Conservation (phyloP, 768 basidiomycete species). For the Lactarius hatsudake region DNA sequence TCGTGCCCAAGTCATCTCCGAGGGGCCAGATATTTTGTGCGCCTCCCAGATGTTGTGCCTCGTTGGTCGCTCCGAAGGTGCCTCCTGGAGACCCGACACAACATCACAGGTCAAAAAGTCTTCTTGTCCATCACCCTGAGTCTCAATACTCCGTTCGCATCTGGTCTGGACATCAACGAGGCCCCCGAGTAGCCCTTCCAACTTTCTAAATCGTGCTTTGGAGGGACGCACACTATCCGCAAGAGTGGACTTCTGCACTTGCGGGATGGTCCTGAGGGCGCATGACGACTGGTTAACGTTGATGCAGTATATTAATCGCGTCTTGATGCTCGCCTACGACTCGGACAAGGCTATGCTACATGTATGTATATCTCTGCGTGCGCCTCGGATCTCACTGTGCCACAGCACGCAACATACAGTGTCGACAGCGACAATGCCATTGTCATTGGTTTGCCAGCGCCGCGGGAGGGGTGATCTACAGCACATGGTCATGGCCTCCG, state of each 20-base stretch:
- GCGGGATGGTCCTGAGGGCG: background rate
- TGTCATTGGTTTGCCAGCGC: conserved; percentile 19
- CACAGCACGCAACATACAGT: conserved; percentile 22
- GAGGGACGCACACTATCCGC: background rate
- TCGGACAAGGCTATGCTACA: background rate
- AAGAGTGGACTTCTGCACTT: background rate
- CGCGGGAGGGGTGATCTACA: conserved; percentile 16
- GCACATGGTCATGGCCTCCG: conserved; percentile 17
- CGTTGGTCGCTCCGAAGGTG: conserved; percentile 66
- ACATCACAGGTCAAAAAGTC: conserved; percentile 47
- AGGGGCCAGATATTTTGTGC: too few species aligned
- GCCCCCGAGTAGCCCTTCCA: too few species aligned
- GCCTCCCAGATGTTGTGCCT: too few species aligned
- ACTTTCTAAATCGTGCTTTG: background rate
- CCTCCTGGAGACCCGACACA: conserved; percentile 47
- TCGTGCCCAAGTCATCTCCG: too few species aligned
- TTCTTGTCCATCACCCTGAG: conserved; percentile 45
- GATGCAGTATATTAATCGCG: background rate
- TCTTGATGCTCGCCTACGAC: background rate
- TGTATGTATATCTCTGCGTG: background rate
- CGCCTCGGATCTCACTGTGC: background rate
- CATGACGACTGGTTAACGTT: background rate
- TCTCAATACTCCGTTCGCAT: too few species aligned
- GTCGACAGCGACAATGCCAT: conserved; percentile 22
- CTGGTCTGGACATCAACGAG: too few species aligned